Percentiles rank a stretch among this genome's conserved stretches.
phyloP scores from a whole-genome alignment of 2,329 filamentous ascomycete species.

The Penicillium sp. region DNA sequence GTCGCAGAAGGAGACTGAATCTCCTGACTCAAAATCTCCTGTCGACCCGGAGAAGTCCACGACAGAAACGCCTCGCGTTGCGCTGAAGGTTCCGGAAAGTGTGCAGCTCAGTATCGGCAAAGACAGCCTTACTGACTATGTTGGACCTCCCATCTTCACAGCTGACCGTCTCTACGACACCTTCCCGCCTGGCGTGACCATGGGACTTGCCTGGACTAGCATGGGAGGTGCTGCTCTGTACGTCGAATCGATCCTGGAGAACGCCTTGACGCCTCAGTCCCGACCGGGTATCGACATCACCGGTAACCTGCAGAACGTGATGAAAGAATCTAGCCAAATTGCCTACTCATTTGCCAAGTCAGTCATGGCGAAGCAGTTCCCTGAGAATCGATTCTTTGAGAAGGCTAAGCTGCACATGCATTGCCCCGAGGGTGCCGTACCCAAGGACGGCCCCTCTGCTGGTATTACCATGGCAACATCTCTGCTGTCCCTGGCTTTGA shows the following conservation, averaged over 20 bases:
- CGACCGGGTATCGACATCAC: constrained; percentile 79
- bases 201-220: constrained; percentile 96
- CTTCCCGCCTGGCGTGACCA: constrained; percentile 86
- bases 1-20: constrained; percentile 49
- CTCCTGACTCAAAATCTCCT: constrained; percentile 55
- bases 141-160: constrained; percentile 89
- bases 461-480: constrained; percentile 98
- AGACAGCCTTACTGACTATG: constrained; percentile 89
- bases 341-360: constrained; percentile 95
- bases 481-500: constrained; percentile 72
- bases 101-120: constrained; percentile 81
- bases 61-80: constrained; percentile 57
- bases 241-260: constrained; percentile 90
- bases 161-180: constrained; percentile 90
- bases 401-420: constrained; percentile 91
- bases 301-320: constrained; percentile 90
- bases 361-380: constrained; percentile 72
- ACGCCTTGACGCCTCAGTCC: constrained; percentile 62
- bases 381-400: constrained; percentile 90
- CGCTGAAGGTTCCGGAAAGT: constrained; percentile 72
- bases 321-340: constrained; percentile 94
- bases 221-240: constrained; percentile 95
- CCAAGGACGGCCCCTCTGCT: constrained; percentile 83
- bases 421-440: constrained; percentile 90
- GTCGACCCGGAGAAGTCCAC: constrained; percentile 35